Evolutionary conservation across 192 early-diverging fungal genomes (phyloP).

Genomic region (Entomortierella chlamydospora): DNA sequence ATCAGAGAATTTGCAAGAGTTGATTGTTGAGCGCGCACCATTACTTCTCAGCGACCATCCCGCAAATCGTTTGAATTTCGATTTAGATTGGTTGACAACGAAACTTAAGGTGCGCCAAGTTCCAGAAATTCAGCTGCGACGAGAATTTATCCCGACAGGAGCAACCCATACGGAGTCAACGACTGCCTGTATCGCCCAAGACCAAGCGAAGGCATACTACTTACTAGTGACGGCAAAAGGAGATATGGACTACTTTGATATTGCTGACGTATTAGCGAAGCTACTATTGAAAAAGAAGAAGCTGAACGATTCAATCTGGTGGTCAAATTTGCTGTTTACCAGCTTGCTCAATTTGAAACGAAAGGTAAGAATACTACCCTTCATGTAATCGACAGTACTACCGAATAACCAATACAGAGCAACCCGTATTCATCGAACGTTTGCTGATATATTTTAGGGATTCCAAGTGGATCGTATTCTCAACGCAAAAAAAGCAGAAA

Average conservation of each 20-base stretch:
- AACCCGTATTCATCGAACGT: background rate
- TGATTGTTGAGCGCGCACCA: constrained; percentile 81
- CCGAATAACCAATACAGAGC: background rate
- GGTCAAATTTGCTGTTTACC: constrained; percentile 79
- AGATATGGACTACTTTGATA: constrained; percentile 85
- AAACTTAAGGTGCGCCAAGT: constrained; percentile 77
- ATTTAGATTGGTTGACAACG: constrained; percentile 66
- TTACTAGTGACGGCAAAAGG: constrained; percentile 55
- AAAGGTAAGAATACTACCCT: constrained; percentile 56
- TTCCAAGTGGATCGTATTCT: constrained; percentile 69
- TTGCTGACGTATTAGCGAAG: constrained; percentile 75
- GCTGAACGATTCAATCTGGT: constrained; percentile 82
- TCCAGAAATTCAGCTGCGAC: constrained; percentile 69
- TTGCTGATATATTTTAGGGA: constrained; percentile 22
- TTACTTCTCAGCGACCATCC: constrained; percentile 79
- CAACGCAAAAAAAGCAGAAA: constrained; percentile 56
- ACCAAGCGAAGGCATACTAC: constrained; percentile 50
- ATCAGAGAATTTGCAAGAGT: constrained; percentile 64
- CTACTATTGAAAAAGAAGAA: constrained; percentile 74
- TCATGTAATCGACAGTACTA: background rate
- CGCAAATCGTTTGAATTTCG: constrained; percentile 58
- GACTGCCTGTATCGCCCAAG: constrained; percentile 66
- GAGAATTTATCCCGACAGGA: constrained; percentile 59
- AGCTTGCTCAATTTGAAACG: constrained; percentile 72
- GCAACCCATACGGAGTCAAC: constrained; percentile 64